Evolutionary conservation across 495 filamentous ascomycete genomes (phyloP).

Genomic region (Hyaloscypha bicolor): DNA sequence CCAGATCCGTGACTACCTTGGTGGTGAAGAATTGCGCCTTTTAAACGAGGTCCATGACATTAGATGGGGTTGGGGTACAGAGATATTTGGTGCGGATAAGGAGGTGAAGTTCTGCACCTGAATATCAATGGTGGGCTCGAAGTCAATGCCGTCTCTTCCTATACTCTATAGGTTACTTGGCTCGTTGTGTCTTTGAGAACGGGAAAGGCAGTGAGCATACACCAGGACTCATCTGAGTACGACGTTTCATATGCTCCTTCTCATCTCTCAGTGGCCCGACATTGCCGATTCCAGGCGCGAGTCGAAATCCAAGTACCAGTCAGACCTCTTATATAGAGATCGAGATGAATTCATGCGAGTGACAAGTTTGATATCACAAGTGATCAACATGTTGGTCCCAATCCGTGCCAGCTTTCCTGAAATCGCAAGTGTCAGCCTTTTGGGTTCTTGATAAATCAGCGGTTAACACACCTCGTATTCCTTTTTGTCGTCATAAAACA

Average conservation of each 20-base stretch:
- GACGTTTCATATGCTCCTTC: constrained; percentile 35
- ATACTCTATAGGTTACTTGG: background rate
- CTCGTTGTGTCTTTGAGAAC: background rate
- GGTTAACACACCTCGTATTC: background rate
- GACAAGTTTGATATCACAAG: constrained; percentile 39
- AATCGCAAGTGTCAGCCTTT: background rate
- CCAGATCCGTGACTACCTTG: constrained; percentile 48
- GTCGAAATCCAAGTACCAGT: constrained; percentile 36
- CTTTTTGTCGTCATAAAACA: background rate
- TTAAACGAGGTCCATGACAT: constrained; percentile 44
- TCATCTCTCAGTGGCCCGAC: constrained; percentile 39
- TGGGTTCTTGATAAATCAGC: background rate
- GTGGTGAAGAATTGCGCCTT: constrained; percentile 47
- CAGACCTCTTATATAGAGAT: constrained; percentile 37
- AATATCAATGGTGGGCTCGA: constrained; percentile 39
- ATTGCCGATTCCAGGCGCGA: constrained; percentile 39
- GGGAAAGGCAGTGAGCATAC: constrained; percentile 31
- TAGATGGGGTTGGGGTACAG: constrained; percentile 13
- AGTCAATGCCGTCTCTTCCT: constrained; percentile 36
- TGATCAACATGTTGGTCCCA: constrained; percentile 45
- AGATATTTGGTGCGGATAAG: constrained; percentile 40
- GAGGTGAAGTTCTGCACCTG: constrained; percentile 34
- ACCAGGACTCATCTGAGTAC: constrained; percentile 39
- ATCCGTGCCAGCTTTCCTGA: constrained; percentile 43
- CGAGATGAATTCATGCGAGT: constrained; percentile 38